Conservation (phyloP, 2,329 filamentous ascomycete species). For the Microdochium bolleyi region DNA sequence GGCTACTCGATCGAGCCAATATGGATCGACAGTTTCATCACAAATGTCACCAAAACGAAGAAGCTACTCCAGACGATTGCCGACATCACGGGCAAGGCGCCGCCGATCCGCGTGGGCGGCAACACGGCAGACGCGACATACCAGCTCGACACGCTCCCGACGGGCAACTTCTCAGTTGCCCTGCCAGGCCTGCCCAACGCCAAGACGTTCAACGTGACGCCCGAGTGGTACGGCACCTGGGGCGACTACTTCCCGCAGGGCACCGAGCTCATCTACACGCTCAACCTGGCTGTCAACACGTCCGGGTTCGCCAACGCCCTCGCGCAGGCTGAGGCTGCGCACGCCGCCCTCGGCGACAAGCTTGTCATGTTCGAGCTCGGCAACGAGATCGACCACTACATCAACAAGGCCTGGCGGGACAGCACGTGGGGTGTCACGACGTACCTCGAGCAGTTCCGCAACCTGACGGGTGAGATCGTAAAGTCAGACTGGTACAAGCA, state of each 20-base stretch:
- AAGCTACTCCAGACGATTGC: slow-evolving; percentile 17
- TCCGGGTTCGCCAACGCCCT: slow-evolving; percentile 19
- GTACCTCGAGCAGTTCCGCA: slow-evolving; percentile 23
- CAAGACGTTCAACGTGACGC: slow-evolving; percentile 21
- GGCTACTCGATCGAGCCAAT: slow-evolving; percentile 25
- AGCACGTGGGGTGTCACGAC: slow-evolving; percentile 16
- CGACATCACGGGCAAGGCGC: slow-evolving; percentile 17
- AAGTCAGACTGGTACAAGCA: slow-evolving; percentile 18
- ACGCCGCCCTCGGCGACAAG: slow-evolving; percentile 16
- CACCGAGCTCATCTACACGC: slow-evolving; percentile 22
- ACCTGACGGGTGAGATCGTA: slow-evolving; percentile 20
- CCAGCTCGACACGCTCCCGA: slow-evolving; percentile 14
- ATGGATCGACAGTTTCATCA: slow-evolving; percentile 21
- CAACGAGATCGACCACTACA: slow-evolving; percentile 28
- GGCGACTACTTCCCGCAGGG: slow-evolving; percentile 20
- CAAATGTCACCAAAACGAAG: slow-evolving; percentile 16
- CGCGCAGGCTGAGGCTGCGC: slow-evolving; percentile 18
- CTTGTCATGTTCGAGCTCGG: slow-evolving; percentile 24
- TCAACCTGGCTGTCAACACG: slow-evolving; percentile 22
- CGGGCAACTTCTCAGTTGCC: slow-evolving; percentile 16
- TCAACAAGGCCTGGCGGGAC: slow-evolving; percentile 23
- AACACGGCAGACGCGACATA: slow-evolving; percentile 26
- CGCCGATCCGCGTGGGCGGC: slow-evolving; percentile 23
- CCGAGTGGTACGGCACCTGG: slow-evolving; percentile 21
- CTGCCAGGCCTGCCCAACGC: slow-evolving; percentile 13